A percentile compares a stretch with the other conserved stretches of the same genome.
Evolutionary conservation across 179 eudicot species (phyloP).

Genomic region (Silene vulgaris): DNA sequence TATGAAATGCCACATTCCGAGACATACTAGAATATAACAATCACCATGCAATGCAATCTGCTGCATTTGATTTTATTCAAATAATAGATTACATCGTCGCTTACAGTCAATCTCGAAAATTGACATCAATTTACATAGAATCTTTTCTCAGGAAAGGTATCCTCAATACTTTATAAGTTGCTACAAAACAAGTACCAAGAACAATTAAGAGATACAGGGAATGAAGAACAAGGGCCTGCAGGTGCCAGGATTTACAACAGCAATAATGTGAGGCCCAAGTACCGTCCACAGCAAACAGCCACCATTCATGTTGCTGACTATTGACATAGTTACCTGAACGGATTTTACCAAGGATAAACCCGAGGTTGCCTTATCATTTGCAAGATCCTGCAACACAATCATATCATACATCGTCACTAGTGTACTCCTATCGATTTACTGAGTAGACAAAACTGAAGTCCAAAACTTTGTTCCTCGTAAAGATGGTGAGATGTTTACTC

Average conservation of each 20-base stretch:
- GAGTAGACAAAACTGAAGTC: slow-evolving; percentile 8
- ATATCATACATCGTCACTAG: slow-evolving; percentile 17
- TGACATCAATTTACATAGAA: slow-evolving; percentile 24
- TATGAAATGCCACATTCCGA: too few relatives aligned
- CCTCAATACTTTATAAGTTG: background rate
- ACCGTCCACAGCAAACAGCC: slow-evolving; percentile 22
- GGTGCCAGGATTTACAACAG: slow-evolving; percentile 25
- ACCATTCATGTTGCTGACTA: slow-evolving; percentile 22
- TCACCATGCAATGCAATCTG: too few relatives aligned
- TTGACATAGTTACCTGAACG: slow-evolving; percentile 9
- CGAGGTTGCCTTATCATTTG: slow-evolving; percentile 7
- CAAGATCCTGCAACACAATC: slow-evolving; percentile 24
- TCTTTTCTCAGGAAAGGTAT: slow-evolving; percentile 11
- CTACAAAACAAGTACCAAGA: slow-evolving; percentile 1
- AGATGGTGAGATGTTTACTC: slow-evolving; percentile 24
- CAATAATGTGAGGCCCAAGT: slow-evolving; percentile 17
- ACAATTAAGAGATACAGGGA: slow-evolving; percentile 14
- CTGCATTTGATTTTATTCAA: background rate
- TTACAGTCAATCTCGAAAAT: slow-evolving; percentile 16
- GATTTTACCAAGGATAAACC: slow-evolving; percentile 11
- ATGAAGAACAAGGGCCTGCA: slow-evolving; percentile 13
- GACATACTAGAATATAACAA: too few relatives aligned
- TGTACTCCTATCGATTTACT: slow-evolving; percentile 2
- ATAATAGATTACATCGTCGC: slow-evolving; percentile 10
- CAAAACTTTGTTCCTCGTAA: slow-evolving; percentile 6